Conservation (phyloP, 208 protist genomes). For the Trypanosoma mega region DNA sequence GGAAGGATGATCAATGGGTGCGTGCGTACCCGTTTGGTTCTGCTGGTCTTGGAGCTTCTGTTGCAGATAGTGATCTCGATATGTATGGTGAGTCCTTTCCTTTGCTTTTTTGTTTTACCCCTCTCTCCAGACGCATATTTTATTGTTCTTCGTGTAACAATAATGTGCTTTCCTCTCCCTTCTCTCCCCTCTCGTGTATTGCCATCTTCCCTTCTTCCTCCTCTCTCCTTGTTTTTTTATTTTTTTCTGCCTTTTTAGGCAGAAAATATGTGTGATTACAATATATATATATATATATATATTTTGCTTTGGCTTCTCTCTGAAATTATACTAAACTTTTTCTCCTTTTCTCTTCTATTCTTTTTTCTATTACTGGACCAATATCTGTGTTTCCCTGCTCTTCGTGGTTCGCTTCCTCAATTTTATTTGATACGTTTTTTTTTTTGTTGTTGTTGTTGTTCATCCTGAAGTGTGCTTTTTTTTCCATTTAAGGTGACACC, state of each 20-base stretch:
- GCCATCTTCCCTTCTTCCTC: slow-evolving; percentile 1
- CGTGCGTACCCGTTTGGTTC: slow-evolving; percentile 67
- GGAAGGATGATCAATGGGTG: slow-evolving; percentile 38
- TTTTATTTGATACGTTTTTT: background rate
- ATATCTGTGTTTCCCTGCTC: background rate
- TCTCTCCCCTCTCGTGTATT: slow-evolving; percentile 5
- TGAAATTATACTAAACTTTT: slow-evolving; percentile 18
- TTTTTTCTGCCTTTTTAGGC: slow-evolving; percentile 30
- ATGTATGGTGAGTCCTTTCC: slow-evolving; percentile 86
- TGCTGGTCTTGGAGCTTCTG: slow-evolving; percentile 64
- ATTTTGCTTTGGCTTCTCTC: slow-evolving; percentile 11
- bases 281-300: slow-evolving; percentile 37
- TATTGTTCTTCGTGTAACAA: background rate
- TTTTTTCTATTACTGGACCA: slow-evolving; percentile 1
- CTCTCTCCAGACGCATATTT: background rate
- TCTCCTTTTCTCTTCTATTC: slow-evolving; percentile 2
- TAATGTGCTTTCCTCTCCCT: slow-evolving; percentile 9
- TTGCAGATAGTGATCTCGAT: slow-evolving; percentile 88
- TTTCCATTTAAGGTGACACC: slow-evolving; percentile 47
- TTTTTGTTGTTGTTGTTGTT: background rate
- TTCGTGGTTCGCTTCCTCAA: background rate
- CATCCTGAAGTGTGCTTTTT: slow-evolving; percentile 45
- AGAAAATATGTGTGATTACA: slow-evolving; percentile 25
- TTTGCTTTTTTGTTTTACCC: slow-evolving; percentile 10
- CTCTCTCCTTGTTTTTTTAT: slow-evolving; percentile 6